Evolutionary conservation across 129 eudicot species (phyloP), one percentile per base, ranked within the genome.

Genomic region (Smallanthus sonchifolius): DNA sequence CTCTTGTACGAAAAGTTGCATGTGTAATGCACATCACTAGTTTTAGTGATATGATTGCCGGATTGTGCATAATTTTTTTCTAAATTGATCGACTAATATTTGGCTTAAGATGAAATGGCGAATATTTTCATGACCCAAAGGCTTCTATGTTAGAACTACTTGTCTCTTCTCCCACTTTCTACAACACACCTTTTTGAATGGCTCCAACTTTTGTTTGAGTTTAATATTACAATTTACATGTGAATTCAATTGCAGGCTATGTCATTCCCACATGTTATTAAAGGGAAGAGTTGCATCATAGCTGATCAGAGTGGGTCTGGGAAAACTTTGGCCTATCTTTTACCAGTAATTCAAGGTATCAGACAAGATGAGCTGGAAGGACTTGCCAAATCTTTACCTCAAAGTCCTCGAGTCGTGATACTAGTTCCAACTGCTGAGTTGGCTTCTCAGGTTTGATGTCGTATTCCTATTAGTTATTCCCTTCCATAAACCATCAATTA

Each of bases 281-380:
- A 74, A 14, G 92, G 90, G 73, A 86, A 88, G 80, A 86, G 97
- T 72, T 94, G 98, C 90, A 83, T 94, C 73, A 86, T 94, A 62
- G 91, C 98, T 70, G 98, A 94, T 85, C 97, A 94, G 69, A 94
- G 98, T 86, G 98, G 98, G 37, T 94, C 98, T 65, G 98, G 98
- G 64, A 94, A 94, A 86, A 94, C 98, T 20, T 80, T 94, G 93
- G 96, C 98, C 16, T 94, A 94, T 81, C 91, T 94, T 57, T 59
- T 87, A 40, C 98, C 98, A 47, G 79, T 94, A 14, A 79, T 94
- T 67, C 97, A 94, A 73, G 87, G 87, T 71, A 84, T 94, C 64
- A 83, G 96, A 81, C 92, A 90, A 85, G 98, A 90, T 75, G 98
- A 94, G 82, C 88, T 88, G 11, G 84, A 94, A 80, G 98, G 98